Evolutionary conservation across 2,329 filamentous ascomycete genomes (phyloP), one percentile per base, ranked within the genome.

Genomic region (Grosmannia clavigera): DNA sequence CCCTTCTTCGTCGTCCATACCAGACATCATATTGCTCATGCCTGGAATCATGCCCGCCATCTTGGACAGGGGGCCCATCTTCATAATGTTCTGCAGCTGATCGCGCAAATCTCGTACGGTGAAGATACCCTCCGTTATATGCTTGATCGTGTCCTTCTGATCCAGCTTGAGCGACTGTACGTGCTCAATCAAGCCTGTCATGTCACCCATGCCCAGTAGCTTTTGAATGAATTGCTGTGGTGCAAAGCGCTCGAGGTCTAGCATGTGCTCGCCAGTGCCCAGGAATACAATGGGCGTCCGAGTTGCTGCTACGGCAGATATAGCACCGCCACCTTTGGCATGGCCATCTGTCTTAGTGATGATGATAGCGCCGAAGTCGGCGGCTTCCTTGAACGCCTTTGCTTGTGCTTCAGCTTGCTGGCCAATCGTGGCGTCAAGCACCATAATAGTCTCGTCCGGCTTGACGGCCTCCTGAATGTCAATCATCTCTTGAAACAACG

Each of bases 41-140:
- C 94, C 94, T 0, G 94, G 94, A 64, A 99, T 97, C 94, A 99
- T 99, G 67, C 92, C 91, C 0, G 92, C 95, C 83, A 99, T 95
- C 72, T 99, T 97, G 22, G 89, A 95, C 1, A 99, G 76, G 0
- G 94, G 94, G 0, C 94, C 94, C 94, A 99, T 97, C 77, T 99
- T 99, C 91, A 97, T 96, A 69, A 99, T 96, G 69, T 97, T 97
- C 61, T 87, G 88, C 14, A 99, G 84, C 70, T 99, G 95, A 71
- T 99, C 94, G 25, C 94, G 85, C 66, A 99, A 81, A 71, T 99
- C 94, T 60, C 94, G 87, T 40, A 99, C 82, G 0, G 94, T 96
- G 73, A 97, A 99, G 64, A 96, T 92, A 60, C 94, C 94, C 69
- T 96, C 92, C 7, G 90, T 88, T 65, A 99, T 95, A 76, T 99